Conservation (phyloP, 2,329 filamentous ascomycete genomes). For the Fusarium sacchari region DNA sequence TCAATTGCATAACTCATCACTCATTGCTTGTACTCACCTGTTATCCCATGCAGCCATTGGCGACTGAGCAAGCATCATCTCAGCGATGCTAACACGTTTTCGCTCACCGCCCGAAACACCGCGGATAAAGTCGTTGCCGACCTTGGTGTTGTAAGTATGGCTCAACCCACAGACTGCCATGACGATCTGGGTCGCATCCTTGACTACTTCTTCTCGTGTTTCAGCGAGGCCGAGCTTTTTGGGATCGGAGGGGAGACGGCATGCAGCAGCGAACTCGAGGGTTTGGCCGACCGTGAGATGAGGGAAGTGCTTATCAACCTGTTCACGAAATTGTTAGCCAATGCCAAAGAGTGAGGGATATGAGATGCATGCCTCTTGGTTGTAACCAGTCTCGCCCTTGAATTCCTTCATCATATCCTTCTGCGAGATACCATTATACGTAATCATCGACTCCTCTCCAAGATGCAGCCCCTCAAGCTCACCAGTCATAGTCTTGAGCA, state of each 20-base stretch:
- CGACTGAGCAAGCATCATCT: conserved; percentile 74
- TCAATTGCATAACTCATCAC: neutral
- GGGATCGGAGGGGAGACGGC: conserved; percentile 71
- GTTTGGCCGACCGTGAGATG: conserved; percentile 82
- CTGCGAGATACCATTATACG: conserved; percentile 71
- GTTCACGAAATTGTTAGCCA: neutral
- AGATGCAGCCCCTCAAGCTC: conserved; percentile 61
- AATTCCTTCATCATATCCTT: conserved; percentile 67
- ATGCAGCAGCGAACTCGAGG: conserved; percentile 75
- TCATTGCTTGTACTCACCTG: conserved; percentile 46
- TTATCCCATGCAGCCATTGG: conserved; percentile 75
- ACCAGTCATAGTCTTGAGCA: conserved; percentile 25
- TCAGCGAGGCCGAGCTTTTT: conserved; percentile 66
- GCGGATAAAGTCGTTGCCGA: conserved; percentile 78
- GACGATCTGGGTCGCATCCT: conserved; percentile 72
- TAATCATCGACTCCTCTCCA: conserved; percentile 60
- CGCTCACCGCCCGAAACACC: conserved; percentile 77
- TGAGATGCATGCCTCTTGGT: conserved; percentile 66
- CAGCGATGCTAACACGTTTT: conserved; percentile 84
- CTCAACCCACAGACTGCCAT: conserved; percentile 78
- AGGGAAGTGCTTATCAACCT: conserved; percentile 78
- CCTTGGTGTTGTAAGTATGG: conserved; percentile 77
- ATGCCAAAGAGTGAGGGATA: accelerated
- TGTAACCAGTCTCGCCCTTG: conserved; percentile 76
- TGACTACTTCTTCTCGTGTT: conserved; percentile 66